phyloP scores from a whole-genome alignment of 2,329 filamentous ascomycete genomes.

The Claviceps monticola region DNA sequence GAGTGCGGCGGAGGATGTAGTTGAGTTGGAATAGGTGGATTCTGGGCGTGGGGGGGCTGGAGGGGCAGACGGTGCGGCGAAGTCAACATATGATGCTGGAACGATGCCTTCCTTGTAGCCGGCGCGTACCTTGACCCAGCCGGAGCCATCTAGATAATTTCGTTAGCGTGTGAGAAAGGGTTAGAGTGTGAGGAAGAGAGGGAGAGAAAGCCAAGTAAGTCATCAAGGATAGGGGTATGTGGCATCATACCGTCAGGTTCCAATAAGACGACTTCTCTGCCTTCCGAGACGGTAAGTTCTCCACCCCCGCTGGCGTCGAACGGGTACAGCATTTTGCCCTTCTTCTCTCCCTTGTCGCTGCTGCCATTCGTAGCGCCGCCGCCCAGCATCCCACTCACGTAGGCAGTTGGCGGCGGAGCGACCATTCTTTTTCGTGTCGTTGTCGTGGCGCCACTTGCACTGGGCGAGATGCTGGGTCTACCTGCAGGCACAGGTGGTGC shows the following conservation, averaged over 20 bases:
- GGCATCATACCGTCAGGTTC: slow-evolving; percentile 67
- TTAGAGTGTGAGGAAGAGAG: neutral
- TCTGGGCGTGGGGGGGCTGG: slow-evolving; percentile 45
- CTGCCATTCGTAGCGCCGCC: slow-evolving; percentile 27
- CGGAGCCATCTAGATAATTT: slow-evolving; percentile 56
- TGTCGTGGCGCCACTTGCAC: slow-evolving; percentile 13
- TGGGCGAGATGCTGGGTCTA: slow-evolving; percentile 14
- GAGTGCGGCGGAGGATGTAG: slow-evolving; percentile 19
- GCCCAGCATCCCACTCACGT: slow-evolving; percentile 55
- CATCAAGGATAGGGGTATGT: neutral
- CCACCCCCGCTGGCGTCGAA: slow-evolving; percentile 73
- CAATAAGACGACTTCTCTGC: slow-evolving; percentile 60
- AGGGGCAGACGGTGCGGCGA: slow-evolving; percentile 30
- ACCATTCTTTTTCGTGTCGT: slow-evolving; percentile 53
- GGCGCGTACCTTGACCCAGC: slow-evolving; percentile 76
- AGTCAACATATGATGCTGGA: slow-evolving; percentile 72
- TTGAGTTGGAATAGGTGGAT: slow-evolving; percentile 65
- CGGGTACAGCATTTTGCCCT: slow-evolving; percentile 77
- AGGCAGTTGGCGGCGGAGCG: slow-evolving; percentile 74
- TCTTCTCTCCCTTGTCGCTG: slow-evolving; percentile 32
- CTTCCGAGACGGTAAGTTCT: slow-evolving; percentile 69
- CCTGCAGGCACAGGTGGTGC: slow-evolving; percentile 11
- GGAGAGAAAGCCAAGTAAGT: neutral
- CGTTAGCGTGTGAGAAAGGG: neutral
- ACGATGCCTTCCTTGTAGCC: slow-evolving; percentile 73